Conservation (phyloP, 2,329 filamentous ascomycete species). For the Fusarium secorum region DNA sequence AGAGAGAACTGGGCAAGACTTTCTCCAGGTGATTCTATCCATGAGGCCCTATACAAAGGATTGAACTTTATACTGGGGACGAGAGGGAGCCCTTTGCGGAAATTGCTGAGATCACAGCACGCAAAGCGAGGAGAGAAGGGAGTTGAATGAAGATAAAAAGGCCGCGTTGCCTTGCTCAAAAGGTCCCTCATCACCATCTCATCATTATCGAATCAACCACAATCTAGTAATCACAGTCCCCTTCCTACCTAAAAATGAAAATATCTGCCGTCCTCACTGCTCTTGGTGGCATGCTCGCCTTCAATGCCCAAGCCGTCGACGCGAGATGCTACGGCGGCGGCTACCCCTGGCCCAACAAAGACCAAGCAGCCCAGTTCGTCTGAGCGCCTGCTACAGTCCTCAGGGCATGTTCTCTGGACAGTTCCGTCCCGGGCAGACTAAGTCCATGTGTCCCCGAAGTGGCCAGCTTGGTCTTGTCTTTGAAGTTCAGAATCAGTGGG, state of each 20-base stretch:
- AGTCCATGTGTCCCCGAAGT: neutral
- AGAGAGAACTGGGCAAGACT: rapidly evolving
- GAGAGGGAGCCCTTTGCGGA: rapidly evolving
- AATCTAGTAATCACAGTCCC: rapidly evolving
- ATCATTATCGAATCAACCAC: neutral
- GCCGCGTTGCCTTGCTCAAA: rapidly evolving
- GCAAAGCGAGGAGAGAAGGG: rapidly evolving
- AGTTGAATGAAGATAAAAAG: neutral
- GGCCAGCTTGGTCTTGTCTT: neutral
- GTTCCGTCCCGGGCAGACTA: neutral
- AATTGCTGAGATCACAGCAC: rapidly evolving
- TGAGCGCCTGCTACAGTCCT: neutral
- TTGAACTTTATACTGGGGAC: no score
- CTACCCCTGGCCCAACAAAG: neutral
- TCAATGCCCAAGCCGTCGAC: neutral
- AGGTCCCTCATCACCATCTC: neutral
- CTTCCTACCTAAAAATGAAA: neutral
- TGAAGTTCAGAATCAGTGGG: neutral
- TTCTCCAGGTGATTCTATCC: neutral
- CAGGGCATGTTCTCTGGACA: neutral
- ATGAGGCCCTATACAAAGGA: rapidly evolving
- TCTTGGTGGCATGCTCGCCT: neutral
- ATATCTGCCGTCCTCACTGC: neutral
- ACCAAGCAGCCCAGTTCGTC: neutral
- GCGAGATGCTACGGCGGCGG: neutral